Evolutionary conservation across 352 stramenopile genomes (phyloP).

Genomic region (Phytopythium ostracodes): DNA sequence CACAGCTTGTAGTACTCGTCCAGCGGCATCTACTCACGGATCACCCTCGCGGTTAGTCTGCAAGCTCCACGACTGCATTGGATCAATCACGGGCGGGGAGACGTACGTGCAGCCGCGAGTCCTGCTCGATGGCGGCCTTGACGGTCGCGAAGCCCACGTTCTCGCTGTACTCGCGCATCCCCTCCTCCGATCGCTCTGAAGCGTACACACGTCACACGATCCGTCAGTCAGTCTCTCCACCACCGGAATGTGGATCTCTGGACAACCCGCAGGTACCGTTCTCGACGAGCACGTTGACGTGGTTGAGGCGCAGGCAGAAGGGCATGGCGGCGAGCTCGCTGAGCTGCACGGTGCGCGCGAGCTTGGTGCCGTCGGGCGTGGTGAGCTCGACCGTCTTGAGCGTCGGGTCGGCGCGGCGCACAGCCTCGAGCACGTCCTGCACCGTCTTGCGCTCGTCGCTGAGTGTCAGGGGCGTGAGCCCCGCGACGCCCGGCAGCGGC

Average conservation of each 20-base stretch:
- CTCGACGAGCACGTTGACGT: conserved; percentile 54
- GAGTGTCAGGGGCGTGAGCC: conserved; percentile 46
- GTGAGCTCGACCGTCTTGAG: conserved; percentile 68
- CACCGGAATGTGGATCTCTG: too few relatives aligned
- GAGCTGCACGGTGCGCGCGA: conserved; percentile 63
- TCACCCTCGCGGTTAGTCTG: not conserved
- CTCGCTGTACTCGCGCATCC: conserved; percentile 26
- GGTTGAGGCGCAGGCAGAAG: conserved; percentile 70
- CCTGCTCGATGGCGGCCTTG: conserved; percentile 56
- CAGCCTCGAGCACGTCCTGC: conserved; percentile 44
- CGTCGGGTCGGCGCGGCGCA: conserved; percentile 43
- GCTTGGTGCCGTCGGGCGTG: conserved; percentile 57
- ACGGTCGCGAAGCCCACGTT: conserved; percentile 61
- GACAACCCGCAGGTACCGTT: too few relatives aligned
- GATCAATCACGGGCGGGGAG: too few relatives aligned
- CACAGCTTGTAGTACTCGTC: conserved; percentile 73
- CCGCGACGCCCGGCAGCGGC: conserved; percentile 47
- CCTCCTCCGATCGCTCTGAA: conserved; percentile 28
- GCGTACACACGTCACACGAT: not conserved
- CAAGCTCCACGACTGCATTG: not conserved
- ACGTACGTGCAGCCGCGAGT: conserved; percentile 48
- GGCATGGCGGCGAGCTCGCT: conserved; percentile 55
- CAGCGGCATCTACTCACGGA: conserved; percentile 44
- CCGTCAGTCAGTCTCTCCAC: not conserved
- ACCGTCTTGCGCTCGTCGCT: conserved; percentile 36